phyloP scores from a whole-genome alignment of 352 stramenopile species.

The Lagenidium giganteum region DNA sequence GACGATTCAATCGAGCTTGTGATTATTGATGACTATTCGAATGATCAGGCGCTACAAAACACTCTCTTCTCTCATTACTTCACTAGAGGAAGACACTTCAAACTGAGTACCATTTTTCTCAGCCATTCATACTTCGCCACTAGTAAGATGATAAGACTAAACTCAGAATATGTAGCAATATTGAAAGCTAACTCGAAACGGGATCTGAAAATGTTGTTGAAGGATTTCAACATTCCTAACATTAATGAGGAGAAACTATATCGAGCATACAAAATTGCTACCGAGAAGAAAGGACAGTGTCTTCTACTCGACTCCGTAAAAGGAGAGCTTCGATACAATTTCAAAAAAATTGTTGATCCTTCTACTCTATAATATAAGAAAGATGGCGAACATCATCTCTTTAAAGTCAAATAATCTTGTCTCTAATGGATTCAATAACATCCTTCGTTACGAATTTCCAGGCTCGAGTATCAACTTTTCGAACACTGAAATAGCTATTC shows the following conservation, averaged over 20 bases:
- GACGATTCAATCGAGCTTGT: constrained; percentile 16
- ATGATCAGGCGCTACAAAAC: constrained; percentile 4
- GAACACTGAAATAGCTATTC: constrained; percentile 11
- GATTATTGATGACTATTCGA: constrained; percentile 14
- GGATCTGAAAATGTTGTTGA: too few species aligned
- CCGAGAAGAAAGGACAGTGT: background rate
- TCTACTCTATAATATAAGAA: constrained; percentile 7
- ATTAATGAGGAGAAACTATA: constrained; percentile 2
- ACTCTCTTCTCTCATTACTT: constrained; percentile 7
- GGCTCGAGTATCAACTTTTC: constrained; percentile 11
- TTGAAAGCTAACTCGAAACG: too few species aligned
- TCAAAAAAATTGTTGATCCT: background rate
- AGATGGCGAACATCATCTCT: too few species aligned
- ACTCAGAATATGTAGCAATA: too few species aligned
- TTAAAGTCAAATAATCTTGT: too few species aligned
- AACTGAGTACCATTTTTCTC: constrained; percentile 1
- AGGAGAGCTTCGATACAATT: constrained; percentile 4
- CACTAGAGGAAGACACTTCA: constrained; percentile 1
- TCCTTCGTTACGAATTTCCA: constrained; percentile 6
- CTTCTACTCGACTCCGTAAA: background rate
- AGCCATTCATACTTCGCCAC: too few species aligned
- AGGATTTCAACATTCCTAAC: too few species aligned
- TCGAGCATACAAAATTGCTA: background rate
- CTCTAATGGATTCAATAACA: constrained; percentile 20
- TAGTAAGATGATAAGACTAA: too few species aligned